Evolutionary conservation across 2,329 filamentous ascomycete genomes (phyloP), one percentile per base, ranked within the genome.

Genomic region (Nigrospora oryzae): DNA sequence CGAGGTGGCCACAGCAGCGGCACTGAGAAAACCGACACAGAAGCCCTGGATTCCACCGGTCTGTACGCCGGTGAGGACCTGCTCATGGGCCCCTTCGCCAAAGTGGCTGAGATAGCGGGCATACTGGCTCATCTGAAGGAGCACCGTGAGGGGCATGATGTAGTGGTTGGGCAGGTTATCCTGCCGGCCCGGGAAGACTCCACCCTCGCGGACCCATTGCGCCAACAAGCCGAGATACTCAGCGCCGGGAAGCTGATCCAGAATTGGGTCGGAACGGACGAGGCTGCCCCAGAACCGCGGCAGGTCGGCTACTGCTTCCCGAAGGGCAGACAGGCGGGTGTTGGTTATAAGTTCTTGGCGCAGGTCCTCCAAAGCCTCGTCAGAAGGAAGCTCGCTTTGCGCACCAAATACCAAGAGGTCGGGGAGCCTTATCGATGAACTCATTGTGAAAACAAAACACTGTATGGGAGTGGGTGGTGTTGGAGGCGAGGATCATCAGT

Each of bases 11-110:
- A 51, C 47, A 10, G 45, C 45, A 11, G 49, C n/a, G 12, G 52
- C 49, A 17, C 44, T 48, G 13, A 55, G 42, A 17, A 55, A 47
- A 1, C 53, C 53, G 16, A 45, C 40, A 15, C 53, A 54, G 17
- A 54, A 52, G 5, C 51, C 53, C 31, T 53, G 51, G 13, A 53
- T 36, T 1, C 51, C 51, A 16, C 49, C 35, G 10, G 2, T 13
- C 11, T n/a, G n/a, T 13, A 46, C 35, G n/a, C n/a, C n/a, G 12
- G 12, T 23, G 19, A 23, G 19, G 19, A 23, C 19, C n/a, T n/a
- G 19, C 11, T 4, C n/a, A 28, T 40, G 38, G 17, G 17, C 19
- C 8, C 23, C 32, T 16, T 31, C 14, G 8, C 30, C 23, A 23
- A 40, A 12, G 11, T 8, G 5, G 11, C n/a, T 13, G 14, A 51